Evolutionary conservation across 495 filamentous ascomycete genomes (phyloP), one percentile per base, ranked within the genome.

Genomic region (Amniculicola lignicola): DNA sequence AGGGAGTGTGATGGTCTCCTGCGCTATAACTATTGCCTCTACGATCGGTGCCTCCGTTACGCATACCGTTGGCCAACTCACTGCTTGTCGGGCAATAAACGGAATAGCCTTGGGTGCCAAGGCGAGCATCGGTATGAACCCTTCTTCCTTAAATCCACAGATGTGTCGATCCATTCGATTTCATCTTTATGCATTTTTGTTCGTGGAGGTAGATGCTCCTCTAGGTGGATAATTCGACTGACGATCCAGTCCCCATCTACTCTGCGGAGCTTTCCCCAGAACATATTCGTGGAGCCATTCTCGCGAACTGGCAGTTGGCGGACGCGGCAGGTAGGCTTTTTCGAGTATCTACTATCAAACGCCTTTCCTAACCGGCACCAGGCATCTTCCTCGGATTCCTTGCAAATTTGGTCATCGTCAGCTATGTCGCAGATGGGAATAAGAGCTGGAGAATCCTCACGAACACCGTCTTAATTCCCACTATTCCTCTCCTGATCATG

Each of bases 241-340:
- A 40, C 37, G 9, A 40, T 4, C 21, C 21, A 24, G 50, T 53
- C 4, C 50, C 50, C 3, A 53, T 53, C 5, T 53, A 53, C 36
- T 53, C 50, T 15, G 50, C 50, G 15, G 50, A 53, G 27, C 28
- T 53, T 15, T 29, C 37, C 22, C 50, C 50, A 14, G 50, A 53
- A 18, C 50, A 53, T 42, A 53, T 53, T 11, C 50, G 50, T 12
- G 50, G 50, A 5, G 24, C 37, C 15, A 53, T 53, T 2, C 27
- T 53, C 9, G 50, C 50, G 10, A 53, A 53, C 24, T 53, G 50
- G 50, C 50, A 53, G 16, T 39, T 53, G 1, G 50, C 50, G 12
- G 50, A 44, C 33, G 50, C 50, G 2, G 23, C 27, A 11, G 50
- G 47, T 39, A 4, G 4, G 33, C 22, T 9, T 10, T 18, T 22